Percentiles rank a stretch among this genome's conserved stretches.
These are phyloP conservation scores for Paramecium pentaurelia DNA, from an alignment of 73 alveolate genomes.

Conservation along the genomic window DNA sequence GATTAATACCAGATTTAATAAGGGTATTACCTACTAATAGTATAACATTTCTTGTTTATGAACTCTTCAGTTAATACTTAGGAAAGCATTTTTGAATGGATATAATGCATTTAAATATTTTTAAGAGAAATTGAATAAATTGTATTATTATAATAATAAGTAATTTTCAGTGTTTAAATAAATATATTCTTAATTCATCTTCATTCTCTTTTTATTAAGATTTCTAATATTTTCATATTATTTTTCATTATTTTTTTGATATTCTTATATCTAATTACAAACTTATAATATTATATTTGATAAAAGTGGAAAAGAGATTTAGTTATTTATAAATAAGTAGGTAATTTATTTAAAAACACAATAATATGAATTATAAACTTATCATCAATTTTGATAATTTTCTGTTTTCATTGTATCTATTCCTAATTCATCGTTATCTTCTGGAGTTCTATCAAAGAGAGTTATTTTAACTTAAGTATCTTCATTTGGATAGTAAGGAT, in stretches of 20 bases:
- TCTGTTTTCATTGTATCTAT: constrained; percentile 94
- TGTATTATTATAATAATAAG: not conserved
- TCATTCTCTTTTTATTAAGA: constrained; percentile 60
- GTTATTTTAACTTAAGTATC: constrained; percentile 83
- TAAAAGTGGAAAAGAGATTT: too few species aligned
- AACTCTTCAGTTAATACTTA: constrained; percentile 10
- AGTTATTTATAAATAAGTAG: too few species aligned
- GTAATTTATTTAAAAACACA: too few species aligned
- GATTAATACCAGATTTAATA: constrained; percentile 42
- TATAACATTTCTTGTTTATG: constrained; percentile 51
- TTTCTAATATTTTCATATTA: too few species aligned
- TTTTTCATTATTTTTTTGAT: too few species aligned
- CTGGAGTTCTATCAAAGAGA: constrained; percentile 92
- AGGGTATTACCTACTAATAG: constrained; percentile 50
- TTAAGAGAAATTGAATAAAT: not conserved
- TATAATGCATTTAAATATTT: not conserved
- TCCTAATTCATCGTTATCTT: constrained; percentile 97
- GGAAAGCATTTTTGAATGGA: not conserved
- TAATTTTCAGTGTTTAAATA: constrained; percentile 88
- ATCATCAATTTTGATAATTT: constrained; percentile 59
- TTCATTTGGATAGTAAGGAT: constrained; percentile 82
- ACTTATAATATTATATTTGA: too few species aligned
- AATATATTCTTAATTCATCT: constrained; percentile 93
- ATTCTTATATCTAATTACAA: too few species aligned
- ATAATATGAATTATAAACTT: not conserved